Conservation (phyloP, 768 basidiomycete species). For the Pleurotus salmoneostramineus region DNA sequence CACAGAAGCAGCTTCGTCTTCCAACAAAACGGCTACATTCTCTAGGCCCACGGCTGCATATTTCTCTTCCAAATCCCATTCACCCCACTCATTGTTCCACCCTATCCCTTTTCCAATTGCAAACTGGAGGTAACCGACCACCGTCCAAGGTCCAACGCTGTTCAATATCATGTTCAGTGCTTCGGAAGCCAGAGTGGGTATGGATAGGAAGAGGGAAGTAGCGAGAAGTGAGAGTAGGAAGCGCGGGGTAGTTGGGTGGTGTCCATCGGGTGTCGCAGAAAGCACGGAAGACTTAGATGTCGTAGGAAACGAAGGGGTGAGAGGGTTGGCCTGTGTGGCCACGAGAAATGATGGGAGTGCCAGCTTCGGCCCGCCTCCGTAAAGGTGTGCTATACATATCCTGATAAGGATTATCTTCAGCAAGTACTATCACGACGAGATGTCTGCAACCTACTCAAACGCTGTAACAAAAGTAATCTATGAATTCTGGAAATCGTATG, state of each 20-base stretch:
- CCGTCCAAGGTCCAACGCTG: slow-evolving; percentile 78
- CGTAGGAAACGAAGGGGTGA: slow-evolving; percentile 64
- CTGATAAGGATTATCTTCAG: slow-evolving; percentile 32
- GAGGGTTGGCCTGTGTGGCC: slow-evolving; percentile 62
- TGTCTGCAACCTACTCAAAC: slow-evolving; percentile 69
- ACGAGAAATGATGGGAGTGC: slow-evolving; percentile 61
- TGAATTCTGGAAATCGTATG: slow-evolving; percentile 8
- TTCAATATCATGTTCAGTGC: slow-evolving; percentile 68
- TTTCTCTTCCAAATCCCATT: slow-evolving; percentile 30
- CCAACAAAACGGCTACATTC: slow-evolving; percentile 49
- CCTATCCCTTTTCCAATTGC: slow-evolving; percentile 70
- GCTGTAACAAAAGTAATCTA: slow-evolving; percentile 37
- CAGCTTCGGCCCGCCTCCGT: slow-evolving; percentile 80
- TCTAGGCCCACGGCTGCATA: slow-evolving; percentile 72
- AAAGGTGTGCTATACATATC: slow-evolving; percentile 81
- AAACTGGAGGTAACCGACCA: slow-evolving; percentile 74
- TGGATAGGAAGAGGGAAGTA: slow-evolving; percentile 81
- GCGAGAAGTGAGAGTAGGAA: slow-evolving; percentile 87
- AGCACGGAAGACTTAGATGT: slow-evolving; percentile 15
- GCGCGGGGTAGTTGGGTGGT: slow-evolving; percentile 75
- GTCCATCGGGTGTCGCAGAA: slow-evolving; percentile 37
- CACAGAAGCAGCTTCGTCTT: slow-evolving; percentile 23
- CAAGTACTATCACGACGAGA: background rate
- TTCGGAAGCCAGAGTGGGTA: slow-evolving; percentile 71
- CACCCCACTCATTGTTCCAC: slow-evolving; percentile 20